Evolutionary conservation across 2,329 filamentous ascomycete genomes (phyloP).

Genomic region (Trichoderma arundinaceum): DNA sequence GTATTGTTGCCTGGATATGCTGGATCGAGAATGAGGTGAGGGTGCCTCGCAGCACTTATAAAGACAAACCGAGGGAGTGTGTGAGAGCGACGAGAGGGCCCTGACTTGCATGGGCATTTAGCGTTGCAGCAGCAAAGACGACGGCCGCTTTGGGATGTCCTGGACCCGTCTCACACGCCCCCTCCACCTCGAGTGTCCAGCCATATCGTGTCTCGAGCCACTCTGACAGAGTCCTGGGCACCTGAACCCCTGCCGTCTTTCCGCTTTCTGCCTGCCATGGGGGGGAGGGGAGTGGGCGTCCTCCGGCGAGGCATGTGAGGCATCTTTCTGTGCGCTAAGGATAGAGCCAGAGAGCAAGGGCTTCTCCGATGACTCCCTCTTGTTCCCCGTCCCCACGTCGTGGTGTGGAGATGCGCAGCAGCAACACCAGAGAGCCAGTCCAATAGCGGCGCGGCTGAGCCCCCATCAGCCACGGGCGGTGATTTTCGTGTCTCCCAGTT

Average conservation of each 20-base stretch:
- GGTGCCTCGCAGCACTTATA: conserved; percentile 31
- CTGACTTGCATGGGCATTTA: neutral
- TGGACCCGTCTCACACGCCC: conserved; percentile 30
- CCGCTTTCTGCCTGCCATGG: conserved; percentile 31
- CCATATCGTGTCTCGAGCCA: conserved; percentile 20
- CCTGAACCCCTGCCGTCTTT: conserved; percentile 26
- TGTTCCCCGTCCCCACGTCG: conserved; percentile 22
- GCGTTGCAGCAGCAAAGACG: neutral
- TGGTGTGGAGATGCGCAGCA: conserved; percentile 23
- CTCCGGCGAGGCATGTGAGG: conserved; percentile 30
- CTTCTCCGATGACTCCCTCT: conserved; percentile 32
- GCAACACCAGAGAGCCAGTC: neutral
- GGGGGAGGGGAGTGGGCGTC: conserved; percentile 2
- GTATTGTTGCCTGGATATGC: conserved; percentile 31
- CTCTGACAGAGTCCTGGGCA: conserved; percentile 9
- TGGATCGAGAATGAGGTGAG: conserved; percentile 29
- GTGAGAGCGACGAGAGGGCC: conserved; percentile 10
- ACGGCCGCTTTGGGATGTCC: conserved; percentile 21
- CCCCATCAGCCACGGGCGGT: conserved; percentile 31
- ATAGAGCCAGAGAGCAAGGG: neutral
- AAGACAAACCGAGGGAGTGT: conserved; percentile 18
- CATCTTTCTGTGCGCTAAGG: conserved; percentile 26
- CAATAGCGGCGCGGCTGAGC: conserved; percentile 31
- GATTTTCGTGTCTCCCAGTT: conserved; percentile 15
- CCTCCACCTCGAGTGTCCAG: conserved; percentile 10